Percentiles rank a stretch among this genome's conserved stretches.
These are phyloP conservation scores for Penicillium paradoxum DNA, from an alignment of 495 filamentous ascomycete genomes.

Conservation along the genomic window DNA sequence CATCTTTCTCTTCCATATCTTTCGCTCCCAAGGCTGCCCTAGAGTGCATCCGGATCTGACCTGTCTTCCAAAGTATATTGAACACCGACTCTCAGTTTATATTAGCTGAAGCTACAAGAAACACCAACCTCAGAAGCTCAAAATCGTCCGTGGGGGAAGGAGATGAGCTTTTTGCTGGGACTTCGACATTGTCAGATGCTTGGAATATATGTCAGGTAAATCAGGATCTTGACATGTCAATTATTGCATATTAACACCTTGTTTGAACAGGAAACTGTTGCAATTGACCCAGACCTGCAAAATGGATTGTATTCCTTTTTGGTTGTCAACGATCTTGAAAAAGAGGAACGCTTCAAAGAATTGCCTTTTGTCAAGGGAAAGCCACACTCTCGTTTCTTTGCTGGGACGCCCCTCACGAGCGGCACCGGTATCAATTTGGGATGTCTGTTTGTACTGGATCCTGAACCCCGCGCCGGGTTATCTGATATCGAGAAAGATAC, in stretches of 20 bases:
- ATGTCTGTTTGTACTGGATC: slow-evolving; percentile 55
- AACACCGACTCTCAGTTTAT: slow-evolving; percentile 45
- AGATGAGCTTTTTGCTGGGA: slow-evolving; percentile 41
- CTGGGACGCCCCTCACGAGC: slow-evolving; percentile 47
- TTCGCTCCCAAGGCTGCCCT: not conserved
- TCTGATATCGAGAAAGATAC: slow-evolving; percentile 18
- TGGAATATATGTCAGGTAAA: slow-evolving; percentile 18
- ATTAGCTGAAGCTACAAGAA: slow-evolving; percentile 46
- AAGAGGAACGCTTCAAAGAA: slow-evolving; percentile 25
- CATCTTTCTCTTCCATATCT: not conserved
- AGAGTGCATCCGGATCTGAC: not conserved
- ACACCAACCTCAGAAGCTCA: slow-evolving; percentile 30
- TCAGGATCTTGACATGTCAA: slow-evolving; percentile 20
- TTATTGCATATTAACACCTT: not conserved
- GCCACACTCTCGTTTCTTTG: slow-evolving; percentile 32
- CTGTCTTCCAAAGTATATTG: not conserved
- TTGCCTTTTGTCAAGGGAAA: slow-evolving; percentile 26
- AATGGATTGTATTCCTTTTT: slow-evolving; percentile 20
- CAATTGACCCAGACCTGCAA: not conserved
- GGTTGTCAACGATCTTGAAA: slow-evolving; percentile 21
- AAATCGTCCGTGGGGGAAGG: slow-evolving; percentile 24
- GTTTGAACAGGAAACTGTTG: slow-evolving; percentile 4
- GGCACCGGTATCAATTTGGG: slow-evolving; percentile 60
- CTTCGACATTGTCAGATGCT: slow-evolving; percentile 28
- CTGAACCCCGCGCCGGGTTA: slow-evolving; percentile 19